phyloP scores from a whole-genome alignment of 352 stramenopile genomes.

The Peronospora belbahrii region DNA sequence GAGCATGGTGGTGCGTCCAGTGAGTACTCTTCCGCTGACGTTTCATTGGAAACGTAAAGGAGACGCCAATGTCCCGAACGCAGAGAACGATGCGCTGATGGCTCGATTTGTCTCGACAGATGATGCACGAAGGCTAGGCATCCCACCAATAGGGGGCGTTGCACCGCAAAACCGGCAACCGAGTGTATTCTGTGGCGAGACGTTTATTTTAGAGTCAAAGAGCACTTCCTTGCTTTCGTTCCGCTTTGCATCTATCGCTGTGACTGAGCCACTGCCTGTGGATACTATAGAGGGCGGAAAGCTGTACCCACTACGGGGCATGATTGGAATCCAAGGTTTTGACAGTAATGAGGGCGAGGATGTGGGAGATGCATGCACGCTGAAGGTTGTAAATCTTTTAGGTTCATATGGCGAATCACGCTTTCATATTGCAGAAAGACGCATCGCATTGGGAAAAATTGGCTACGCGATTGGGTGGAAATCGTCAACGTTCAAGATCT shows the following conservation, averaged over 20 bases:
- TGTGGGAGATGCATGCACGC: conserved; percentile 41
- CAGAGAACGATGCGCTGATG: conserved; percentile 13
- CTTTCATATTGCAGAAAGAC: conserved; percentile 45
- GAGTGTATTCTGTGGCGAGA: conserved; percentile 45
- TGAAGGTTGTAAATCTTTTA: conserved; percentile 53
- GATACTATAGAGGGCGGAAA: conserved; percentile 61
- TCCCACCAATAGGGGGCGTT: neutral
- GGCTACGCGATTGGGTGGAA: conserved; percentile 74
- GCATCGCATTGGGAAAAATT: conserved; percentile 70
- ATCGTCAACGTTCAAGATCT: conserved; percentile 55
- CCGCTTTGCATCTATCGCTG: conserved; percentile 62
- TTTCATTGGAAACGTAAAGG: conserved; percentile 42
- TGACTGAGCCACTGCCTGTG: conserved; percentile 33
- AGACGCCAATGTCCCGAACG: conserved; percentile 5
- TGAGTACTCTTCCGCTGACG: conserved; percentile 60
- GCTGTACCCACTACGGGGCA: conserved; percentile 46
- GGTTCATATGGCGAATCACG: conserved; percentile 59
- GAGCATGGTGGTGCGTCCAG: conserved; percentile 48
- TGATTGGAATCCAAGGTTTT: conserved; percentile 74
- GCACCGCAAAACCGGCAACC: conserved; percentile 3
- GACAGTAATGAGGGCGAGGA: conserved; percentile 7
- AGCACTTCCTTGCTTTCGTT: conserved; percentile 47
- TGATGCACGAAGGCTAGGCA: conserved; percentile 21
- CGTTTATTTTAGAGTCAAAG: conserved; percentile 39
- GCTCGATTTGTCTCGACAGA: conserved; percentile 24